Evolutionary conservation across 2,329 filamentous ascomycete genomes (phyloP).

Genomic region (Xylaria sp.): DNA sequence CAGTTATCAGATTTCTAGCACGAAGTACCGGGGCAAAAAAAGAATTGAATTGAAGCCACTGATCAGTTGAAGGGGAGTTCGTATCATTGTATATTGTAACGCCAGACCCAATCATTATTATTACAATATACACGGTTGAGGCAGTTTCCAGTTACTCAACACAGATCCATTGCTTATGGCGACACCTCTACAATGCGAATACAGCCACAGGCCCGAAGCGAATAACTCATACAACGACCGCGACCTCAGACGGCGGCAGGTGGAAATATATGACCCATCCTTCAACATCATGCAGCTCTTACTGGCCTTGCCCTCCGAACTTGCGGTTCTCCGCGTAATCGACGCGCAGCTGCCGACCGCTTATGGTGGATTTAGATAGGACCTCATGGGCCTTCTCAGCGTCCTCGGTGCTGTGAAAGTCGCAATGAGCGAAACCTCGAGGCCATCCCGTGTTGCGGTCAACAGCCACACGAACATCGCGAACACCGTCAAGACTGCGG

Average conservation of each 20-base stretch:
- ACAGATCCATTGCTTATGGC: constrained; percentile 1
- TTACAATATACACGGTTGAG: constrained; percentile 34
- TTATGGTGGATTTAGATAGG: constrained; percentile 67
- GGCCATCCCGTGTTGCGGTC: constrained; percentile 83
- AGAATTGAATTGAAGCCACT: neutral
- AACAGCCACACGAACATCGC: constrained; percentile 83
- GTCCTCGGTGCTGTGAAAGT: constrained; percentile 75
- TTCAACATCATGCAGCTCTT: neutral
- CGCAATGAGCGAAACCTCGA: constrained; percentile 84
- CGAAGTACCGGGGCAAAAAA: no score
- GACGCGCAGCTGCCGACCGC: constrained; percentile 71
- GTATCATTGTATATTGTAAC: constrained; percentile 25
- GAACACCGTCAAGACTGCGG: constrained; percentile 73
- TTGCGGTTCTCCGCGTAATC: constrained; percentile 63
- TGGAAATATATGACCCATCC: neutral
- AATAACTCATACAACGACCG: constrained; percentile 22
- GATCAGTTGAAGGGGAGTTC: constrained; percentile 15
- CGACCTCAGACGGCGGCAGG: neutral
- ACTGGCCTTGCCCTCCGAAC: no score
- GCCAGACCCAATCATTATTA: constrained; percentile 18
- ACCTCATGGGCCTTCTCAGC: constrained; percentile 69
- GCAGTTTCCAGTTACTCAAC: constrained; percentile 19
- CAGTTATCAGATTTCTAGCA: neutral
- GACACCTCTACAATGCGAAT: constrained; percentile 7
- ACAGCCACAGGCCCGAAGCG: constrained; percentile 18